Conservation (phyloP, 1,139 yeast species). For the Debaryomycetaceae sp. region DNA sequence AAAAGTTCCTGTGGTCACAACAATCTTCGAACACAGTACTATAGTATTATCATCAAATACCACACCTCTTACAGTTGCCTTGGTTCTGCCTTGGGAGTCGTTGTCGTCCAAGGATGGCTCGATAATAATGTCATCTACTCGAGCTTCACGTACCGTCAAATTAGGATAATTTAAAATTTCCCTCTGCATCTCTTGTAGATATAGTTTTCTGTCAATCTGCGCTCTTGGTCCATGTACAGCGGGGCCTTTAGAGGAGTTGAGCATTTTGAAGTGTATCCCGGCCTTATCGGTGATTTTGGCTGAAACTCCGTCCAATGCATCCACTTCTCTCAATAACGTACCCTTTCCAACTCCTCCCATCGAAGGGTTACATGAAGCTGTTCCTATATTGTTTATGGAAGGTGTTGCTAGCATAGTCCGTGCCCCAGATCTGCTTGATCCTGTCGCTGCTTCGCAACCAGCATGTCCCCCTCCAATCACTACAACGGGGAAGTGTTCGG, state of each 20-base stretch:
- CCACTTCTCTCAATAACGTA: conserved; percentile 85
- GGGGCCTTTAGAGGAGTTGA: conserved; percentile 88
- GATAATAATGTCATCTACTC: conserved; percentile 82
- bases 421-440: conserved; percentile 82
- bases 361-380: conserved; percentile 95
- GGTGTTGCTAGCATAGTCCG: conserved; percentile 79
- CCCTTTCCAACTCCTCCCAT: conserved; percentile 99
- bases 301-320: conserved; percentile 93
- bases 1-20: conserved; percentile 95
- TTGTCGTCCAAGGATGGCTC: conserved; percentile 31
- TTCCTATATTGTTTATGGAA: conserved; percentile 69
- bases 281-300: conserved; percentile 83
- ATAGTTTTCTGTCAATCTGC: conserved; percentile 84
- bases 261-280: conserved; percentile 86
- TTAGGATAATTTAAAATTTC: conserved; percentile 59
- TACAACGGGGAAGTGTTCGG: conserved; percentile 62
- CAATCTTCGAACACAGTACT: conserved; percentile 61
- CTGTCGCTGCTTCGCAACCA: conserved; percentile 97
- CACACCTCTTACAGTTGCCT: conserved; percentile 61
- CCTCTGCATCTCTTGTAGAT: conserved; percentile 75
- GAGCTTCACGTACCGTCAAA: conserved; percentile 63
- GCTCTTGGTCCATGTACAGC: conserved; percentile 99
- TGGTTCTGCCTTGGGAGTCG: conserved; percentile 33
- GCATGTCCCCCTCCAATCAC: conserved; percentile 99
- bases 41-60: conserved; percentile 66